phyloP scores from a whole-genome alignment of 805 yeast genomes.

The Metschnikowia matae region DNA sequence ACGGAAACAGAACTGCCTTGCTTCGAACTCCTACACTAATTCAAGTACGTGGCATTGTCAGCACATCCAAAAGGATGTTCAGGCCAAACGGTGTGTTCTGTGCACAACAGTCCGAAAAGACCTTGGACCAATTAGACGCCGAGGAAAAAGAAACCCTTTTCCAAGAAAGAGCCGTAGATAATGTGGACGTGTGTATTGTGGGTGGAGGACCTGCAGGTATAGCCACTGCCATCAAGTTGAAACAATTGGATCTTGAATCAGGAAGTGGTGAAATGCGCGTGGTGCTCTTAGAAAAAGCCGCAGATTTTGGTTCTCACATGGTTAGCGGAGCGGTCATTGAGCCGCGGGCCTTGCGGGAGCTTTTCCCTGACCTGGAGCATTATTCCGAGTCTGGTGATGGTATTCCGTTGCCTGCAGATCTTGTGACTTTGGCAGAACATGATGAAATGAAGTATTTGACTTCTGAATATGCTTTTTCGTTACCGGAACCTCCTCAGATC shows the following conservation, averaged over 20 bases:
- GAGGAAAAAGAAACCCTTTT: constrained; percentile 47
- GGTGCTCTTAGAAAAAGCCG: constrained; percentile 86
- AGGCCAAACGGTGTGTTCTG: neutral
- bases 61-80: neutral
- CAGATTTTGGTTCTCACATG: constrained; percentile 89
- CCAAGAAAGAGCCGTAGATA: constrained; percentile 75
- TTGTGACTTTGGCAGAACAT: constrained; percentile 67
- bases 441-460: constrained; percentile 74
- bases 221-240: constrained; percentile 85
- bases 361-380: constrained; percentile 65
- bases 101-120: neutral
- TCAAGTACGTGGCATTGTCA: neutral
- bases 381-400: constrained; percentile 49
- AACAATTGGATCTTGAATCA: constrained; percentile 71
- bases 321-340: constrained; percentile 93
- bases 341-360: constrained; percentile 81
- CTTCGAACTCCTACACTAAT: neutral
- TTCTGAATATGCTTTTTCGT: constrained; percentile 54
- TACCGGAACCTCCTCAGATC: constrained; percentile 95
- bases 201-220: constrained; percentile 99
- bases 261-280: constrained; percentile 73
- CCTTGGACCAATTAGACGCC: constrained; percentile 14
- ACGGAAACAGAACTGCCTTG: neutral
- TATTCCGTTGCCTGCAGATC: constrained; percentile 72
- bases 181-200: constrained; percentile 90